Percentiles rank a stretch among this genome's conserved stretches.
These are phyloP conservation scores for Meripilus lineatus DNA, from an alignment of 1,284 basidiomycete genomes.

Conservation along the genomic window DNA sequence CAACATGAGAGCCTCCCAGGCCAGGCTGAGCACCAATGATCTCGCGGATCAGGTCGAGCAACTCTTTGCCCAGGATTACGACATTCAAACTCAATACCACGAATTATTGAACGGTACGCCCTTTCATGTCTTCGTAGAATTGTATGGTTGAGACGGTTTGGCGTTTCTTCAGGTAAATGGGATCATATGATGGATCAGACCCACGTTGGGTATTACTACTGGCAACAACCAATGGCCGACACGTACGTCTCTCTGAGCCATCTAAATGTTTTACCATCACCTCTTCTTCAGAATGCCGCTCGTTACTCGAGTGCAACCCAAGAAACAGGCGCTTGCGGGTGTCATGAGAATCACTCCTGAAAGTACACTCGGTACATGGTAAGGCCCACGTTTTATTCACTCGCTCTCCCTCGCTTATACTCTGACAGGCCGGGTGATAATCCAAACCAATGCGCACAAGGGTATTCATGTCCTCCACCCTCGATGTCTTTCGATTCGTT, in stretches of 20 bases:
- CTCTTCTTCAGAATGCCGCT: conserved; percentile 43
- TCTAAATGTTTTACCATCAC: background rate
- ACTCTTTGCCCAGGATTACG: conserved; percentile 56
- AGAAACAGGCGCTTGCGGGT: conserved; percentile 52
- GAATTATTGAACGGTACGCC: conserved; percentile 46
- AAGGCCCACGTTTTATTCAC: conserved; percentile 10
- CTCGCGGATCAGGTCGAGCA: conserved; percentile 49
- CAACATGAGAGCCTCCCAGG: conserved; percentile 60
- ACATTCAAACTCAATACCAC: conserved; percentile 56
- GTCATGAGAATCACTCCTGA: conserved; percentile 61
- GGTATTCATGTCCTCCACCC: conserved; percentile 49
- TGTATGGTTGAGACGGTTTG: background rate
- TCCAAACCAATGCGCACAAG: conserved; percentile 44
- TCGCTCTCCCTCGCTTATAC: conserved; percentile 1
- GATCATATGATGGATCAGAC: conserved; percentile 65
- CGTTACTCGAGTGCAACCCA: conserved; percentile 49
- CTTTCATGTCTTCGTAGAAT: background rate
- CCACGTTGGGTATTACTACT: conserved; percentile 61
- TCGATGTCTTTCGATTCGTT: conserved; percentile 49
- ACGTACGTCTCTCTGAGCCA: conserved; percentile 33
- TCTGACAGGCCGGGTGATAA: conserved; percentile 56
- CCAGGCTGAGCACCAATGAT: conserved; percentile 54
- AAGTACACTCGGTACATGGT: conserved; percentile 56
- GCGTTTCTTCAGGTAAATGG: conserved; percentile 44
- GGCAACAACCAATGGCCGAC: conserved; percentile 66